phyloP scores from a whole-genome alignment of 148 eudicot genomes.

The Spergularia marina region DNA sequence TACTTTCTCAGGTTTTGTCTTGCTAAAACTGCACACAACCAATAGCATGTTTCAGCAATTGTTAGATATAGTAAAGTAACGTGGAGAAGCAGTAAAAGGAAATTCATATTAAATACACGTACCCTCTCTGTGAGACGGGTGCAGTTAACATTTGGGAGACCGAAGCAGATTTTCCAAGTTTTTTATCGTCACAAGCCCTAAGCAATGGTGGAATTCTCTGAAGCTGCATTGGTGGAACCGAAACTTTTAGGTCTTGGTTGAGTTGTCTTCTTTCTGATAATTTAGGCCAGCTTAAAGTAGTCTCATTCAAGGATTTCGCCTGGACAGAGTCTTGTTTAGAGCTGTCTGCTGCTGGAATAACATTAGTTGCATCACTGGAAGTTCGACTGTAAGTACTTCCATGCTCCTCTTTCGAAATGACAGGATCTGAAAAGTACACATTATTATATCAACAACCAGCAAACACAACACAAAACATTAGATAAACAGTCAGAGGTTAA shows the following conservation, averaged over 20 bases:
- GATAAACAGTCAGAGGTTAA: background rate
- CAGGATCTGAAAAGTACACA: slow-evolving; percentile 14
- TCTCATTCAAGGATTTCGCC: slow-evolving; percentile 18
- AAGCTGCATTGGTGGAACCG: slow-evolving; percentile 23
- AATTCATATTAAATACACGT: slow-evolving; percentile 5
- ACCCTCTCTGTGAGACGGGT: slow-evolving; percentile 25
- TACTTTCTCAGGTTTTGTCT: slow-evolving; percentile 16
- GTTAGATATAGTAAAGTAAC: background rate
- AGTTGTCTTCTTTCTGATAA: slow-evolving; percentile 24
- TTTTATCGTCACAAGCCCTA: slow-evolving; percentile 24
- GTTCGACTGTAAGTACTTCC: slow-evolving; percentile 19
- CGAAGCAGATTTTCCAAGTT: slow-evolving; percentile 14
- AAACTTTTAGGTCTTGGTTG: slow-evolving; percentile 22
- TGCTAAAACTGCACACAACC: slow-evolving; percentile 26
- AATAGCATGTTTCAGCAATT: background rate
- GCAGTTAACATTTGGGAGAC: slow-evolving; percentile 14
- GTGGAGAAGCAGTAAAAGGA: background rate
- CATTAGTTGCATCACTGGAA: slow-evolving; percentile 14
- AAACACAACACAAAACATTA: slow-evolving; percentile 3
- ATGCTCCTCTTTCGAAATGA: slow-evolving; percentile 26
- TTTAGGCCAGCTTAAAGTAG: slow-evolving; percentile 19
- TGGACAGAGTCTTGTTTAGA: slow-evolving; percentile 22
- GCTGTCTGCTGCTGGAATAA: slow-evolving; percentile 13
- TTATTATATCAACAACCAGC: background rate
- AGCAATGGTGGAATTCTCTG: slow-evolving; percentile 23